Evolutionary conservation across 805 yeast species (phyloP), one percentile per base, ranked within the genome.

Genomic region (Barnettozyma pratensis): DNA sequence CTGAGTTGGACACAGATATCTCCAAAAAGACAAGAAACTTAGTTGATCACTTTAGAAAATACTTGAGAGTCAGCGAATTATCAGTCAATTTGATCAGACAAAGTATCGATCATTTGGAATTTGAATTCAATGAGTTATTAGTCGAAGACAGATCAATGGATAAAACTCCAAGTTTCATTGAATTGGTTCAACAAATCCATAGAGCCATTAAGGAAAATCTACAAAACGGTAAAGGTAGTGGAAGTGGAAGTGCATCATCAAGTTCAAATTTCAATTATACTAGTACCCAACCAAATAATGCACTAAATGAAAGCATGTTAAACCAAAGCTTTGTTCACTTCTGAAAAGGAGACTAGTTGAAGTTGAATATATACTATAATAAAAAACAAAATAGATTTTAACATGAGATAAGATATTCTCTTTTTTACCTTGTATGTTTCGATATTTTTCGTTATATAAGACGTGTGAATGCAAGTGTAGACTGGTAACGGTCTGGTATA

Each of bases 111-210:
- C 80, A 80, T 26, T 14, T 53, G 6, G 60, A 59, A 39, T 54
- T 52, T 3, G 73, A 79, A 3, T 41, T 89, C 61, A 68, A 73
- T 37, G 81, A 81, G 39, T 59, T 78, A 44, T 68, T 94, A 60
- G 80, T 83, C 30, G 98, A 94, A 59, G 98, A 94, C 62, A 73
- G 79, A 41, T 68, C 73, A 27, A 69, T 69, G 36, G 80, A 82
- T 39, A 70, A 76, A 63, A 61, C 80, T 58, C 67, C 73, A 55
- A 76, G 83, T 25, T 85, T 83, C 61, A 64, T 77, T 6, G 96
- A 87, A 49, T 89, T 79, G 56, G 69, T 92, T 53, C 69, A 80
- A 7, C 75, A 75, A 37, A 68, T 91, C 46, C 97, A 92, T 64
- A 80, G 78, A 47, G 73, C 75, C 7, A 79, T 86, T 31, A 74